These are phyloP conservation scores for Acorus calamus DNA, from an alignment of 106 monocot genomes.

Conservation along the genomic window DNA sequence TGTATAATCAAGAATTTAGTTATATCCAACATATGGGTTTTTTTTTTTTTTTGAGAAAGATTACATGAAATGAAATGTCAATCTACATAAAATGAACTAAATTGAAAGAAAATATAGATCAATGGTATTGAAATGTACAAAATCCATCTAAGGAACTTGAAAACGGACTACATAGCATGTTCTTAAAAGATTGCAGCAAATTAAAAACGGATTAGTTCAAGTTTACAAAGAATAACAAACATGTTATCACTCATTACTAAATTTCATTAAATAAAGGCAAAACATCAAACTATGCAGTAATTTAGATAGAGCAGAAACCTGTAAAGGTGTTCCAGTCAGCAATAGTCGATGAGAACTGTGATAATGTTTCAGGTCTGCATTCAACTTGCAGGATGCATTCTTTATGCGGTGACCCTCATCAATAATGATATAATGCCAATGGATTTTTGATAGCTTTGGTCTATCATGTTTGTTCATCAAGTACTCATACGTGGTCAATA, in stretches of 20 bases:
- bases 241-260: too few relatives aligned
- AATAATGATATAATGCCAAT: constrained; percentile 99
- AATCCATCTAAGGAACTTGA: too few relatives aligned
- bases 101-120: too few relatives aligned
- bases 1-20: constrained; percentile 12
- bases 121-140: too few relatives aligned
- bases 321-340: constrained; percentile 96
- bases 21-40: background rate
- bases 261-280: background rate
- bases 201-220: too few relatives aligned
- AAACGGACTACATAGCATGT: too few relatives aligned
- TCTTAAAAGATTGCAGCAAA: too few relatives aligned
- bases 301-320: constrained; percentile 26
- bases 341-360: constrained; percentile 84
- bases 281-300: background rate
- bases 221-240: too few relatives aligned
- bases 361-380: constrained; percentile 96
- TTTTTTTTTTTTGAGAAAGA: too few relatives aligned
- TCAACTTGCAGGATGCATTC: constrained; percentile 99
- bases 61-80: too few relatives aligned
- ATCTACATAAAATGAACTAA: too few relatives aligned
- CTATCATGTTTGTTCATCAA: constrained; percentile 99
- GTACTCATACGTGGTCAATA: constrained; percentile 95
- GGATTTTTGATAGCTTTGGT: constrained; percentile 92
- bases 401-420: constrained; percentile 99